Evolutionary conservation across 2,329 filamentous ascomycete genomes (phyloP), one percentile per base, ranked within the genome.

Genomic region (Penicillium sp.): DNA sequence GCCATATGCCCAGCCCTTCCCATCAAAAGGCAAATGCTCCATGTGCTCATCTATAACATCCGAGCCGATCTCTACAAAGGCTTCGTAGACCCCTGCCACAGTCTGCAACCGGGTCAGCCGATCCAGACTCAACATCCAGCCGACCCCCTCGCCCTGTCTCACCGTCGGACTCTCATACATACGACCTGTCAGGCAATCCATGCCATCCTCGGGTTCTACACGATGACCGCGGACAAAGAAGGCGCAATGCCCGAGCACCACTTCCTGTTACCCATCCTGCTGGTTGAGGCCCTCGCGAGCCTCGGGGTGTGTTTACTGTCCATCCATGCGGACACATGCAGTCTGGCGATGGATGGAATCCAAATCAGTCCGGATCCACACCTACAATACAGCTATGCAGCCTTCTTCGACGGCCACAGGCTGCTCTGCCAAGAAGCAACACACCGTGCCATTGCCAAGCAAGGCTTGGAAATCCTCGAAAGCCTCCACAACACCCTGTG

Each of bases 241-340:
- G 36, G 38, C 10, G 40, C 38, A 3, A 29, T 38, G 2, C 27
- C 29, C 3, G 45, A 48, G 14, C 36, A 38, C 11, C 21, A 48
- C 4, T 48, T 51, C 10, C 13, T 48, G 4, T 28, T 51, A 1
- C 45, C 45, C 2, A 25, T 39, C 3, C 37, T 18, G 4, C 40
- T 51, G 2, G 38, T 45, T 3, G 43, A 48, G 20, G 32, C 45
- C 10, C 15, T 51, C 7, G 45, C 43, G 2, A 29, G 27, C 19
- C 36, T 51, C 9, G 45, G 45, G 7, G 31, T 51, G 2, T 51
- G 45, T 27, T 17, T 51, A 13, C 36, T 51, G 1, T 48, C 48
- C 3, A 40, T 49, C 6, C 48, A 48, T 27, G 39, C 36, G 9
- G 48, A 49, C 15, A 36, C 41, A 23, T 20, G 23, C 6, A 29